These are phyloP conservation scores for Decorospora gaudefroyi DNA, from an alignment of 2,329 filamentous ascomycete species.

Conservation along the genomic window DNA sequence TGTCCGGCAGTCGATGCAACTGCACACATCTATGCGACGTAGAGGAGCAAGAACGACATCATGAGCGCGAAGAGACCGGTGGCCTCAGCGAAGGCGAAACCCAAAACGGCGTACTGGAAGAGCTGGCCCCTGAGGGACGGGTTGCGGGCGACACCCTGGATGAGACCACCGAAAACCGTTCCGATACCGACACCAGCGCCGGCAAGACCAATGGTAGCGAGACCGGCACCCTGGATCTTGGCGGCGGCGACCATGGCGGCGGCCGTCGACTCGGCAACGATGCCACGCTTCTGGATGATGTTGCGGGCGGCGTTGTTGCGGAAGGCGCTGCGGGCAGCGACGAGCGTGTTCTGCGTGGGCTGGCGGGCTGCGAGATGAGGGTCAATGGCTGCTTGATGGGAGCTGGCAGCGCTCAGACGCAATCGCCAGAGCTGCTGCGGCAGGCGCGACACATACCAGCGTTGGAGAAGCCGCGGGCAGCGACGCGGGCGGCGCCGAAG, in stretches of 20 bases:
- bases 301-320: conserved; percentile 49
- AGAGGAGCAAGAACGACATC: conserved; percentile 53
- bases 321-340: conserved; percentile 49
- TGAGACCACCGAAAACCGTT: conserved; percentile 88
- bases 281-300: conserved; percentile 49
- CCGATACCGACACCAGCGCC: conserved; percentile 95
- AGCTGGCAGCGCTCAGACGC: conserved; percentile 29
- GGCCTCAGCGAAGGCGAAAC: conserved; percentile 94
- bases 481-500: conserved; percentile 49
- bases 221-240: conserved; percentile 51
- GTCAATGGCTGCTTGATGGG: conserved; percentile 44
- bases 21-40: conserved; percentile 49
- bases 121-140: conserved; percentile 92
- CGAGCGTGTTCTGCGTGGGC: conserved; percentile 46
- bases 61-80: conserved; percentile 67
- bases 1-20: conserved; percentile 42
- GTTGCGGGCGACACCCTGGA: conserved; percentile 91
- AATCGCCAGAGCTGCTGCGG: conserved; percentile 40
- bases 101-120: conserved; percentile 94
- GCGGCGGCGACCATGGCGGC: conserved; percentile 51
- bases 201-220: conserved; percentile 86
- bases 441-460: conserved; percentile 47
- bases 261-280: conserved; percentile 50
- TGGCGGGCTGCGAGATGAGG: conserved; percentile 38
- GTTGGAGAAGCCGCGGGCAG: conserved; percentile 48